Base-by-base conservation (phyloP, 2,329 filamentous ascomycete genomes). In the Fusarium multiceps region DNA sequence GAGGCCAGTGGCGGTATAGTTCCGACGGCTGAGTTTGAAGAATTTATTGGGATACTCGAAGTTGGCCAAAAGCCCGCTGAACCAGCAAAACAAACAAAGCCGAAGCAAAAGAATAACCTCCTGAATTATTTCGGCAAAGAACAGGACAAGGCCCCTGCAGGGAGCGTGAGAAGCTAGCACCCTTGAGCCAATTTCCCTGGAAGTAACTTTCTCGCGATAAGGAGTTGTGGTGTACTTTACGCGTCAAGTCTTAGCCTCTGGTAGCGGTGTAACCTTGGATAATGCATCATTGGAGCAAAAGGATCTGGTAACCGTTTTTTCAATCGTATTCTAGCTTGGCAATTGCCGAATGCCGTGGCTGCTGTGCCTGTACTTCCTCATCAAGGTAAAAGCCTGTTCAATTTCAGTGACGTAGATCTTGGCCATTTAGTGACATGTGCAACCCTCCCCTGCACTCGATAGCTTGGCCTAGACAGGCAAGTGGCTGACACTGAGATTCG, bases 1-100 rank as follows among this genome's bases (percentile, higher is more conserved):
- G 89, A 91, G 73, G 90, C 89, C 1, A 90, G 87, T 49, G 90
- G 90, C 2, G 90, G 90, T 0, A 88, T 90, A 47, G 86, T 92
- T 0, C 82, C 83, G 0, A 82, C 78, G 13, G 83, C 82, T 3
- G 88, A 90, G 62, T 92, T 92, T 75, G 89, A 91, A 64, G 89
- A 91, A 74, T 77, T 92, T 16, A 87, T 90, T 81, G 78, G 78
- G 7, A 74, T 88, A 16, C 82, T 92, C 79, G 84, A 86, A 54
- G 79, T 91, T 42, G 88, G 88, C 1, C 86, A 87, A 76, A 89
- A 86, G 74, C 73, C 78, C 14, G 79, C 79, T 50, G 74, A 77
- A 11, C 55, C 59, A 12, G 73, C 76, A 20, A 75, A 69, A 47
- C 78, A 77, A 56, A 65, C 23, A 16, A 66, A 46, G 20, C 74